A percentile compares a stretch with the other conserved stretches of the same genome.
These are phyloP conservation scores for Sutorius australiensis DNA, from an alignment of 768 basidiomycete genomes.

Conservation along the genomic window DNA sequence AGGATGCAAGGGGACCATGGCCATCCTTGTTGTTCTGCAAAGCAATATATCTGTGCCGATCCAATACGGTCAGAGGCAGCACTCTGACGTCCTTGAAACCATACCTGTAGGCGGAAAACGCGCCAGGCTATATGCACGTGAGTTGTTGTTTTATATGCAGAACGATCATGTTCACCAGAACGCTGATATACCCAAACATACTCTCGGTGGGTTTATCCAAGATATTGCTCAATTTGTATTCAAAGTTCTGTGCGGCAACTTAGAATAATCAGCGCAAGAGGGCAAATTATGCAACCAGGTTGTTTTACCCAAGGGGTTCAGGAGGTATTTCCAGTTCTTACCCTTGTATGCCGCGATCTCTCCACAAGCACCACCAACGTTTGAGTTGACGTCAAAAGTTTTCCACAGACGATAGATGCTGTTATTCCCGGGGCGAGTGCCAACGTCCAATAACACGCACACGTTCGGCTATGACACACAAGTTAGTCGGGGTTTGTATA, in stretches of 20 bases:
- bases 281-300: not conserved
- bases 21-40: conserved; percentile 81
- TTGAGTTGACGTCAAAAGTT: conserved; percentile 86
- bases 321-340: conserved; percentile 71
- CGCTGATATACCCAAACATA: conserved; percentile 94
- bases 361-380: conserved; percentile 95
- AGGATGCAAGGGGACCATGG: conserved; percentile 86
- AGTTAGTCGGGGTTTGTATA: not conserved
- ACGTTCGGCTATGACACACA: conserved; percentile 65
- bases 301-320: conserved; percentile 76
- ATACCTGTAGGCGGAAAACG: conserved; percentile 85
- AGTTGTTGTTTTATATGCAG: conserved; percentile 3
- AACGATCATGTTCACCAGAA: conserved; percentile 51
- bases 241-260: conserved; percentile 96
- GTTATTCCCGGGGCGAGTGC: conserved; percentile 83
- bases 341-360: conserved; percentile 94
- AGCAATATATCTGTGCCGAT: conserved; percentile 64
- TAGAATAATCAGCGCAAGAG: not conserved
- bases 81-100: not conserved
- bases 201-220: conserved; percentile 87
- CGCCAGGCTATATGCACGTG: conserved; percentile 62
- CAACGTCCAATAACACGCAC: conserved; percentile 90
- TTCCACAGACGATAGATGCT: conserved; percentile 96
- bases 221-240: conserved; percentile 90
- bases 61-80: conserved; percentile 1